Conservation (phyloP, 352 stramenopile species). For the Phytophthora meadii region DNA sequence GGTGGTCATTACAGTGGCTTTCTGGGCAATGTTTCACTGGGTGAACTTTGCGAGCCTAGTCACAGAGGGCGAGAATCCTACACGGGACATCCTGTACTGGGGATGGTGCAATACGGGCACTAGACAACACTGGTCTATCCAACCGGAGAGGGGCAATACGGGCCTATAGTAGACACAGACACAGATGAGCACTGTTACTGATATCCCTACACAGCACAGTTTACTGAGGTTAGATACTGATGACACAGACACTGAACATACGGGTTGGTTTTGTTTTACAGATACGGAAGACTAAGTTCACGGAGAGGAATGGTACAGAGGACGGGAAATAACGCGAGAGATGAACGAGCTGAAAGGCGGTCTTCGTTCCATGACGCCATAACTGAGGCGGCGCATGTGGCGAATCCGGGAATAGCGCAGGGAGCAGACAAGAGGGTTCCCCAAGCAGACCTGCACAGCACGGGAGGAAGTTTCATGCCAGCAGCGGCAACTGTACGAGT, state of each 20-base stretch:
- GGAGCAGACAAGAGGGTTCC: not conserved
- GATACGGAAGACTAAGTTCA: no score
- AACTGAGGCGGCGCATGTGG: not conserved
- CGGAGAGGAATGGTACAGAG: not conserved
- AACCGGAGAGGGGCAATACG: no score
- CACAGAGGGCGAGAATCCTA: not conserved
- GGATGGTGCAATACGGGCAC: no score
- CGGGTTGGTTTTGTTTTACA: not conserved
- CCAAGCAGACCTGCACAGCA: not conserved
- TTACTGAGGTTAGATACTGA: no score
- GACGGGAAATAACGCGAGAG: not conserved
- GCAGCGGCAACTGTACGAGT: not conserved
- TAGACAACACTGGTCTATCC: no score
- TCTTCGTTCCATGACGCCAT: not conserved
- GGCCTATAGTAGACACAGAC: no score
- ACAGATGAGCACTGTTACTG: no score
- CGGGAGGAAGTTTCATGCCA: not conserved
- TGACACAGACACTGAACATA: no score
- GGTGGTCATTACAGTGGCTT: slow-evolving; percentile 3
- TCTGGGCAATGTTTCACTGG: not conserved
- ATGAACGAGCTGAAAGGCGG: not conserved
- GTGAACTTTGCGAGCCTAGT: not conserved
- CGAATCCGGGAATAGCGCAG: not conserved
- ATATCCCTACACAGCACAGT: no score
- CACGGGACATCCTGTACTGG: no score